Base-by-base conservation (phyloP, 1,284 basidiomycete genomes). In the Puccinia sorghi region DNA sequence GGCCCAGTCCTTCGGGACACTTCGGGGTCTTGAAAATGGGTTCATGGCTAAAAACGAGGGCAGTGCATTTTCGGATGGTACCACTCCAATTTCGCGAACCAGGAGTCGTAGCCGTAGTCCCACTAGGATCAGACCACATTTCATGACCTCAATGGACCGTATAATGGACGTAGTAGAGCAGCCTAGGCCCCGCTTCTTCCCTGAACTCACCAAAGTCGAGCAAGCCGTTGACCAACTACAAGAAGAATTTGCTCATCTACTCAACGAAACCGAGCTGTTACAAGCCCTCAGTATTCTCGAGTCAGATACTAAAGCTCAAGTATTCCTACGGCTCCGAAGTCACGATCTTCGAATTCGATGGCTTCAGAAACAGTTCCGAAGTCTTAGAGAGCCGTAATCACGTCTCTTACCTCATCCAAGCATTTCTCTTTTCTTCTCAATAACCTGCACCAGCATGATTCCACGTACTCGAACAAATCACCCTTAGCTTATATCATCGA, bases 71-170 rank as follows among this genome's bases (percentile, higher is more conserved):
- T 67, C 64, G 3, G 64, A 67, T 50, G 64, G 64, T 12, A 39
- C 41, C 15, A 67, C 64, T n/a, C 64, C 64, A 17, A 67, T 50
- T 22, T 67, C 64, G 5, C 64, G 39, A 9, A 17, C 64, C 32
- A 67, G 64, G 25, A 67, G 64, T 37, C 64, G 64, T 27, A 67
- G 64, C 46, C 64, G 64, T 48, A 67, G 64, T 52, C 64, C 64
- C 15, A 50, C 43, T 2, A 67, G 64, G 27, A 50, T 0, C 48
- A 48, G 64, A 50, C 46, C 64, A 32, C 48, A 67, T 32, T 67
- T 67, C 46, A 22, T 52, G 12, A 52, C 46, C 27, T 25, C 64
- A 5, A 46, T 27, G 43, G 64, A 67, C 27, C 64, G 64, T n/a
- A 48, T 67, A 13, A 25, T n/a, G 8, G 64, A 67, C 48, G 17